Conservation (phyloP, 139 green algal species). For the Mesotaenium endlicherianum region DNA sequence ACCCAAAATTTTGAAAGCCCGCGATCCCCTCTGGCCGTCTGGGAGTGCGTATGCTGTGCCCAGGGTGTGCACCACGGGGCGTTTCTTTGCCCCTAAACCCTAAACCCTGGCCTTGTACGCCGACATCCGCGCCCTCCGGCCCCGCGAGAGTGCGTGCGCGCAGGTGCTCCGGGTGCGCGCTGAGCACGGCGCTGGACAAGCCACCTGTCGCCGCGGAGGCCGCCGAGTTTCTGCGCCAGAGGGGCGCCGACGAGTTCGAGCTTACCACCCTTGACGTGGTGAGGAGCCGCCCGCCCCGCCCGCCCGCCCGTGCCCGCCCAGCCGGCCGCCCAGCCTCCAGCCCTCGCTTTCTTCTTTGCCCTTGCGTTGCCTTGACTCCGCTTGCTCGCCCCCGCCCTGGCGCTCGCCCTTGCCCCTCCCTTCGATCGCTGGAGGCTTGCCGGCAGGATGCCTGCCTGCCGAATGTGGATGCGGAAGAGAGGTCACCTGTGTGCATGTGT, state of each 20-base stretch:
- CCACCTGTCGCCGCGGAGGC: constrained; percentile 1
- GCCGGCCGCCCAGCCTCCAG: neutral
- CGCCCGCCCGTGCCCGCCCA: no score
- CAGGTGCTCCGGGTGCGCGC: constrained; percentile 25
- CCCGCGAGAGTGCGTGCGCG: no score
- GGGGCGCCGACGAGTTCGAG: neutral
- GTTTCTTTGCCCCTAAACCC: no score
- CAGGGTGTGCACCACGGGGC: no score
- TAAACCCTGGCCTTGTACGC: no score
- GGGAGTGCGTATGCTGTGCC: no score
- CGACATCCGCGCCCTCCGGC: no score
- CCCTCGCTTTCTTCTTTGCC: neutral
- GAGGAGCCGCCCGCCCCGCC: neutral
- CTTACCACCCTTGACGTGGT: constrained; percentile 18
- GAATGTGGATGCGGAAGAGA: neutral
- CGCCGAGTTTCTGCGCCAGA: neutral
- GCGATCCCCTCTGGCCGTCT: no score
- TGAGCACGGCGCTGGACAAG: neutral
- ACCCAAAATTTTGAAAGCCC: no score
- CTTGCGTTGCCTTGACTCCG: neutral
- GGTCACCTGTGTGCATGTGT: neutral
- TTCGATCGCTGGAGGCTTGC: neutral
- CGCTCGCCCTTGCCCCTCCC: neutral
- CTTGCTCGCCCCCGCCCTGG: neutral
- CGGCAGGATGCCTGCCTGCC: neutral